Base-by-base conservation (phyloP, 306 rosid species). In the Prunus campanulata region DNA sequence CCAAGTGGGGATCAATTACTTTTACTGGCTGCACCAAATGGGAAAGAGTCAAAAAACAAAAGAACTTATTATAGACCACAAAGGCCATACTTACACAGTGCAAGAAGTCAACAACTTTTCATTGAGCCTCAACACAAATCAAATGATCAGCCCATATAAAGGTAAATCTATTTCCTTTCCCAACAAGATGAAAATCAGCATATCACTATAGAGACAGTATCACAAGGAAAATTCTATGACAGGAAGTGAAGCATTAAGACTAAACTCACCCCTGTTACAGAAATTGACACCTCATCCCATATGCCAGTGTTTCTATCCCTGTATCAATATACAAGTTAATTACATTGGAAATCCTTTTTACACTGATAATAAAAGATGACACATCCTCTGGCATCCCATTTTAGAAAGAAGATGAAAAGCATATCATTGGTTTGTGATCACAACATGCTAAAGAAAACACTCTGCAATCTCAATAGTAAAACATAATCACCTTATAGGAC, bases 231-330 rank as follows among this genome's bases (percentile, higher is more conserved):
- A 71, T 25, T 51, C 50, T 64, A 72, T 65, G 78, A 65, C 39
- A 81, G 64, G 71, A 79, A 74, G 35, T 54, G 49, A 73, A 52
- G 44, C 67, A 75, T 44, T 70, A 69, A 72, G 62, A 72, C 29
- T 67, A 57, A 80, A 84, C 98, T 87, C 85, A 94, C 97, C 98
- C 98, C 97, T 18, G 93, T 90, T 76, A 77, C 79, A 39, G 87
- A 86, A 70, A 91, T 55, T 60, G 98, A 91, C 61, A 91, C 98
- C 76, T 91, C 97, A 84, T 94, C 98, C 98, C 98, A 94, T 83
- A 94, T 89, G 85, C 98, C 98, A 22, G 98, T 94, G 87, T 94
- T 94, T 80, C 98, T 86, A 87, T 94, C 98, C 85, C 98, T 91
- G 91, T 80, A 80, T 77, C 35, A 70, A 77, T 66, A 50, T 48